phyloP scores from a whole-genome alignment of 78 protist genomes.

The Dictyostelium purpureum region DNA sequence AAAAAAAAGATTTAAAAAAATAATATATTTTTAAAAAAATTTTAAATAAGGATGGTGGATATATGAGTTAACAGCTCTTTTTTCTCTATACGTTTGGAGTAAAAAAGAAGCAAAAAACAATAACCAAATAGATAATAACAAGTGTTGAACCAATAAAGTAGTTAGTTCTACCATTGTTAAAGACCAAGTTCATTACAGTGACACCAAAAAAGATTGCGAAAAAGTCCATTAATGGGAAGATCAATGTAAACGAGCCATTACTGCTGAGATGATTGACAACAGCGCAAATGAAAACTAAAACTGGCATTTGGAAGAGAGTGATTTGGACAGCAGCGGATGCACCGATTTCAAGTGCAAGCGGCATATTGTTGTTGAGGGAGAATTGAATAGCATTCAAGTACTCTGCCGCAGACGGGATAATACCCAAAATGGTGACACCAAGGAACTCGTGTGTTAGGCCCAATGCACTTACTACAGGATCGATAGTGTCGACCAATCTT shows the following conservation, averaged over 20 bases:
- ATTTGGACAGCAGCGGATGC: conserved; percentile 86
- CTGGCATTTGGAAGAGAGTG: conserved; percentile 86
- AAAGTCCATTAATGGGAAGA: conserved; percentile 84
- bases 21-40: too few species aligned
- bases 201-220: conserved; percentile 82
- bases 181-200: conserved; percentile 70
- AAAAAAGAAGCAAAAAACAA: conserved; percentile 75
- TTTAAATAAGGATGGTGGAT: too few species aligned
- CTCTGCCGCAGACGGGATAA: conserved; percentile 89
- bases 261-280: conserved; percentile 29
- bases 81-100: conserved; percentile 16
- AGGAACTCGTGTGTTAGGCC: conserved; percentile 84
- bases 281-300: conserved; percentile 68
- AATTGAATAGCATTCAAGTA: conserved; percentile 89
- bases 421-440: conserved; percentile 88
- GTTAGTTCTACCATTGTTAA: conserved; percentile 82
- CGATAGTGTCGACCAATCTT: conserved; percentile 60
- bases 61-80: too few species aligned
- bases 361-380: conserved; percentile 82
- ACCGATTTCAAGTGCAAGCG: conserved; percentile 89
- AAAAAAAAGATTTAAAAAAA: too few species aligned
- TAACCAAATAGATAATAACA: conserved; percentile 66
- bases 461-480: conserved; percentile 66
- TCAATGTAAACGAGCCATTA: conserved; percentile 61
- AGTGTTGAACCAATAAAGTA: conserved; percentile 88